A percentile compares a stretch with the other conserved stretches of the same genome.
phyloP scores from a whole-genome alignment of 805 yeast species.

The Metschnikowia santaceciliae region DNA sequence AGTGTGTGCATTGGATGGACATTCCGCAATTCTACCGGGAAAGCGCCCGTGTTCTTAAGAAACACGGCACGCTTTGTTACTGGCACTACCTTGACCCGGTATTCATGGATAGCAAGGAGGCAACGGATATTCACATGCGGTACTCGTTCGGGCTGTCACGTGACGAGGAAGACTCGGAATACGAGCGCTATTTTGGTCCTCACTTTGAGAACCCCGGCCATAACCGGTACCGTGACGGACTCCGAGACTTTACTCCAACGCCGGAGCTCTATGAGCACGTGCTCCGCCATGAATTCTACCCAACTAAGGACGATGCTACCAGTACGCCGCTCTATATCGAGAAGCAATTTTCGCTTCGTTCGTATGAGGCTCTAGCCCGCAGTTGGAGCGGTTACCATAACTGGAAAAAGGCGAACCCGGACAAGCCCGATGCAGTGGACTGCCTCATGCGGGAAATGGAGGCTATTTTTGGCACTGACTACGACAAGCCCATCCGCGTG shows the following conservation, averaged over 20 bases:
- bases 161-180: constrained; percentile 15
- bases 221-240: constrained; percentile 29
- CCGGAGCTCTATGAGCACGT: constrained; percentile 22
- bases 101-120: constrained; percentile 48
- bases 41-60: constrained; percentile 46
- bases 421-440: constrained; percentile 46
- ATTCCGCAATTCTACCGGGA: constrained; percentile 50
- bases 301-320: constrained; percentile 19
- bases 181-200: constrained; percentile 47
- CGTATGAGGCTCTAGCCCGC: constrained; percentile 26
- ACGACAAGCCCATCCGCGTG: constrained; percentile 38
- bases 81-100: constrained; percentile 81
- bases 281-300: constrained; percentile 24
- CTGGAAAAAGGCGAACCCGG: constrained; percentile 33
- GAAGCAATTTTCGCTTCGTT: constrained; percentile 17
- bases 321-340: constrained; percentile 23
- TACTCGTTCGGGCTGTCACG: constrained; percentile 41
- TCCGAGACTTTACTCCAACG: constrained; percentile 38
- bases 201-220: constrained; percentile 48
- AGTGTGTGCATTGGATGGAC: constrained; percentile 84
- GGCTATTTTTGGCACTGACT: constrained; percentile 42
- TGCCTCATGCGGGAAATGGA: constrained; percentile 42
- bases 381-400: constrained; percentile 39
- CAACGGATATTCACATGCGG: constrained; percentile 51
- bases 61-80: constrained; percentile 65